Conservation (phyloP, 2,329 filamentous ascomycete genomes). For the Arthroderma sp. region DNA sequence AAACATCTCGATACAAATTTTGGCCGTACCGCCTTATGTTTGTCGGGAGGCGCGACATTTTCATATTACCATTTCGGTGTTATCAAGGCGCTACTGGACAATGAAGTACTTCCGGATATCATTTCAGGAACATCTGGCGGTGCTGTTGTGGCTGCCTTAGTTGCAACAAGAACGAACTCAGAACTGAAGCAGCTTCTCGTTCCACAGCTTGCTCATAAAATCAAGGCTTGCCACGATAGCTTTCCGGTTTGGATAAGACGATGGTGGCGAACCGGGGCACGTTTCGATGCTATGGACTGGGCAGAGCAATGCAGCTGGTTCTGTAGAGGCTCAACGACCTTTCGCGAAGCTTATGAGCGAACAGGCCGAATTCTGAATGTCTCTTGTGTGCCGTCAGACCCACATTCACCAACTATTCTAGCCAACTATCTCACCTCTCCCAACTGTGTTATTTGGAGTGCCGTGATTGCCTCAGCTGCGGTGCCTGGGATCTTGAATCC, state of each 20-base stretch:
- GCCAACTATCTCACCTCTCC: slow-evolving; percentile 92
- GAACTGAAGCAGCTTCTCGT: slow-evolving; percentile 77
- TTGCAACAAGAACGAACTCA: slow-evolving; percentile 81
- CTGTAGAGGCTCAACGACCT: slow-evolving; percentile 79
- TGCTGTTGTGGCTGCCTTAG: slow-evolving; percentile 72
- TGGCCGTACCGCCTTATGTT: slow-evolving; percentile 78
- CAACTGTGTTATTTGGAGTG: slow-evolving; percentile 97
- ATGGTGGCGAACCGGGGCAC: slow-evolving; percentile 85
- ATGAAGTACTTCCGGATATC: slow-evolving; percentile 73
- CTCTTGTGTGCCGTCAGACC: slow-evolving; percentile 88
- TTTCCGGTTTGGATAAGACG: slow-evolving; percentile 63
- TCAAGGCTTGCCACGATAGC: slow-evolving; percentile 72
- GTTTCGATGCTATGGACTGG: slow-evolving; percentile 92
- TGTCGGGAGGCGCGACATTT: slow-evolving; percentile 87
- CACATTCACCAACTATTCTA: slow-evolving; percentile 80
- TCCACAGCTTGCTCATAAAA: slow-evolving; percentile 70
- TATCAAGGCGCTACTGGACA: slow-evolving; percentile 75
- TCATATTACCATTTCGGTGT: slow-evolving; percentile 96
- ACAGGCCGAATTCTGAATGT: slow-evolving; percentile 93
- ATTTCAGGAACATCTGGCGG: slow-evolving; percentile 95
- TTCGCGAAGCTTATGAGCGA: slow-evolving; percentile 83
- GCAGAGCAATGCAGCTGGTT: slow-evolving; percentile 78
- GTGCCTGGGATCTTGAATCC: slow-evolving; percentile 94
- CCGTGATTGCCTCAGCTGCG: slow-evolving; percentile 84
- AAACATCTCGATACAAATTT: slow-evolving; percentile 84